Base-by-base conservation (phyloP, 768 basidiomycete genomes). In the Suillus cothurnatus region DNA sequence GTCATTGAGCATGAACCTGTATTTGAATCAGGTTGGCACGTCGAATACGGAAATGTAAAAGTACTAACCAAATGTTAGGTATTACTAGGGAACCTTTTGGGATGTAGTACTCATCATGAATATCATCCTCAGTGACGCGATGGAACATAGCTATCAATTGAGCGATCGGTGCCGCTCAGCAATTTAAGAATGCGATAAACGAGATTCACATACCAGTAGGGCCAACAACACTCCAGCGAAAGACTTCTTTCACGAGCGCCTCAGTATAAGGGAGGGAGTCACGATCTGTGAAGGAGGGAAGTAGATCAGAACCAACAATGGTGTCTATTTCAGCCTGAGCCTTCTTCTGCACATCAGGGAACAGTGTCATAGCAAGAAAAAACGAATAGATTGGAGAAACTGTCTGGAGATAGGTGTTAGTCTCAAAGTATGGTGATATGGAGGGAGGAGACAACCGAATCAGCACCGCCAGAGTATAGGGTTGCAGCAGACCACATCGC, bases 401-500 rank as follows among this genome's bases (percentile, higher is more conserved):
- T 8, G 52, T 53, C 52, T 53, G 28, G 39, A 39, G 11, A 39
- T 17, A 39, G 15, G 28, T 31, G 19, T 53, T 3, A 52, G 6
- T 53, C 52, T 23, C 19, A 5, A 53, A 53, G 31, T 19, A 53
- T 8, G 19, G 17, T 19, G 17, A 53, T 2, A 31, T 53, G 52
- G 4, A 19, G 7, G 43, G 43, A 31, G 28, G 17, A 17, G 8
- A 28, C 17, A 28, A 53, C 52, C 7, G 52, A 19, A 8, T 53
- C 28, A 28, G 52, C 28, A 19, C 52, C 64, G 71, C 73, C 74
- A 4, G 68, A 67, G 56, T 76, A 77, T 65, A 76, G 47, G 2
- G 75, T 75, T 60, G 74, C 75, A n/a, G 75, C 80, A 49, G 88
- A 85, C 86, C 89, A 89, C 72, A 88, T 90, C 66, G 91, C 79